Base-by-base conservation (phyloP, 805 yeast species). In the Cyberlindnera mrakii region DNA sequence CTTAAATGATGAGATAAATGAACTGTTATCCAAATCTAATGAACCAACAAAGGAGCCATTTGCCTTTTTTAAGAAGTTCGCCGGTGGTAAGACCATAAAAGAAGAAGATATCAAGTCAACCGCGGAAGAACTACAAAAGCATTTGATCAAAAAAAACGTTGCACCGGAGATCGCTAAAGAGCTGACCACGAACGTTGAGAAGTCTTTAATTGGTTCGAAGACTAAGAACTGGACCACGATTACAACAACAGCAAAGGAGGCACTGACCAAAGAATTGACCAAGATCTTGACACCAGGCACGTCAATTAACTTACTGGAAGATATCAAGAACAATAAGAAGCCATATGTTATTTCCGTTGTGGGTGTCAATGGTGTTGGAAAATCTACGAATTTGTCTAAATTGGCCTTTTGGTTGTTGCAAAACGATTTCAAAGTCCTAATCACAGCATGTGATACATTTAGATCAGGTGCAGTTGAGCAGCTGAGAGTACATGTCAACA, bases 401-500 rank as follows among this genome's bases (percentile, higher is more conserved):
- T 67, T 91, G 41, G 98, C 96, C 2, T 91, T 86, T 62, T 91
- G 99, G 99, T 72, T 91, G 41, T 66, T 91, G 44, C 97, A 93
- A 58, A 91, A 93, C 63, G 80, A 91, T 58, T 73, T 86, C 61
- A 79, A 77, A 51, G 96, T 91, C 1, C 71, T 91, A 41, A 85
- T 91, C 54, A 95, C 96, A 18, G 99, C 99, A 0, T 91, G 98
- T 67, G 99, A 91, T 67, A 93, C 99, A 0, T 91, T 91, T 67
- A 76, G 99, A 64, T 87, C 96, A 1, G 99, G 99, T 41, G 99
- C 99, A 1, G 97, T 91, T n/a, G 98, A 91, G 62, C 99, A 91
- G 66, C 71, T 91, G 47, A 80, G 93, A 52, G 96, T 90, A 2
- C 99, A 91, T 65, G 98, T 91, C 3, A 81, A 82, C 48, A 86